These are phyloP conservation scores for Nissolia schottii DNA, from an alignment of 306 rosid species.

Conservation along the genomic window DNA sequence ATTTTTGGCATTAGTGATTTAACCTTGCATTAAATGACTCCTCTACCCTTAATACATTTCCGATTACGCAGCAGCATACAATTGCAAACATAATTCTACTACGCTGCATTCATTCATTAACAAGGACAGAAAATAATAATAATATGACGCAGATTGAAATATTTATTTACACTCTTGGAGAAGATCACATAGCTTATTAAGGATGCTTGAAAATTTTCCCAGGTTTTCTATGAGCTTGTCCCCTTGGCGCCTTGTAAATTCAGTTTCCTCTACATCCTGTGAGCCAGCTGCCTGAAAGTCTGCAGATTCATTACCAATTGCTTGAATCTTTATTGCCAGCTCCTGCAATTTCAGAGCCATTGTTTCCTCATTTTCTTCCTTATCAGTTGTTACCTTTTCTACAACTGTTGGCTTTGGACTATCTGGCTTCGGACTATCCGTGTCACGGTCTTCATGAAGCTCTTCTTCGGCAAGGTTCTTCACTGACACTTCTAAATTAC, in stretches of 20 bases:
- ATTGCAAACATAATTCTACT: neutral
- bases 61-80: neutral
- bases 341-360: slow-evolving; percentile 40
- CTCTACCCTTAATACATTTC: neutral
- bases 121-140: neutral
- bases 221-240: slow-evolving; percentile 41
- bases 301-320: slow-evolving; percentile 29
- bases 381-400: slow-evolving; percentile 7
- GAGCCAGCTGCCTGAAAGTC: slow-evolving; percentile 17
- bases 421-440: no score
- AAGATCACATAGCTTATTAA: slow-evolving; percentile 32
- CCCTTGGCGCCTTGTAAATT: slow-evolving; percentile 43
- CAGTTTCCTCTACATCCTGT: slow-evolving; percentile 26
- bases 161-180: slow-evolving; percentile 34
- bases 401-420: neutral
- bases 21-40: neutral
- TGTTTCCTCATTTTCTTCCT: slow-evolving; percentile 29
- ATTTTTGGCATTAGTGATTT: no score
- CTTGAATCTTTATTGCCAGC: slow-evolving; percentile 36
- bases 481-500: neutral
- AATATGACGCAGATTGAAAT: neutral
- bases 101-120: slow-evolving; percentile 10
- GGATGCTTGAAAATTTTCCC: slow-evolving; percentile 34
- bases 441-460: slow-evolving; percentile 11
- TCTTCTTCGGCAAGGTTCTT: slow-evolving; percentile 25